Base-by-base conservation (phyloP, 78 protist genomes). In the Mantamonas sphyraenae region DNA sequence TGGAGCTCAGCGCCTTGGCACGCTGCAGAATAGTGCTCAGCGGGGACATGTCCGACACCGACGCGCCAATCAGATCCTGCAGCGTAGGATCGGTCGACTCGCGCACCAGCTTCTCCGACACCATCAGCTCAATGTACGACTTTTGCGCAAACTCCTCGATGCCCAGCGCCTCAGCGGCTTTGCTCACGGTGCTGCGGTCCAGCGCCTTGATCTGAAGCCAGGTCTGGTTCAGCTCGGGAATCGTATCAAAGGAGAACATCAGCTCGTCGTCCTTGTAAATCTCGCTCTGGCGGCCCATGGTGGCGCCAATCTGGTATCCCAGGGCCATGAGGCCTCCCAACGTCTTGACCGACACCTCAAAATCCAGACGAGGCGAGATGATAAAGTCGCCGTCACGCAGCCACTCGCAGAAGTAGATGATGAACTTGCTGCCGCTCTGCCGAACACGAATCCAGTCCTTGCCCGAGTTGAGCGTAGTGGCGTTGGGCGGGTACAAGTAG, bases 391-490 rank as follows among this genome's bases (percentile, higher is more conserved):
- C 72, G 59, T 78, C 83, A 51, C 68, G 68, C 59, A 70, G 74
- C 75, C 64, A 77, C 33, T 79, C 84, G 38, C 75, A 61, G 39
- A 79, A 79, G 74, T 72, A 68, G 28, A 79, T 64, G 31, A 71
- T 64, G 72, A 72, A 79, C 68, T 62, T 75, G 28, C 79, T 74
- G 73, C 69, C 82, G 31, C 37, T 12, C 55, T 81, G 63, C 39
- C 86, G 47, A 2, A 81, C 77, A 60, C 86, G 76, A 31, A 81
- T 81, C 86, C 86, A 81, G 67, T 76, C 80, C 68, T 74, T 60
- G 8, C 68, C 64, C 0, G 77, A 71, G 22, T 75, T 68, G 30
- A 39, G 56, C 12, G 80, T 55, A 37, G 66, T 55, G 2, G 59
- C 59, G 20, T 71, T 67, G 22, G 86, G 86, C 34, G 86, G 86